Base-by-base conservation (phyloP, 257 asterid genomes). In the Parsonsia alboflavescens region DNA sequence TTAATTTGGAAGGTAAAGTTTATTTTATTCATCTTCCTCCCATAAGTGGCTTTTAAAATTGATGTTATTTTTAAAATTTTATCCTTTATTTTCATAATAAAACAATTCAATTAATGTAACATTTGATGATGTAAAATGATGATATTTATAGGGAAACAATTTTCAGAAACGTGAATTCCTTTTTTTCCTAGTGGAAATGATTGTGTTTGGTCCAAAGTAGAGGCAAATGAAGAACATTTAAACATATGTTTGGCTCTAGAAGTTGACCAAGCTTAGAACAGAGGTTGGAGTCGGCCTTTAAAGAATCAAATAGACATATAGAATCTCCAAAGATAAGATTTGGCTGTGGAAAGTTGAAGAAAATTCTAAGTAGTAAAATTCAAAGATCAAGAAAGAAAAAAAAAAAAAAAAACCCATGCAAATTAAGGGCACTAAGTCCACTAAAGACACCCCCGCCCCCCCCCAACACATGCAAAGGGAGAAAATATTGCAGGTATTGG, bases 1-100 rank as follows among this genome's bases (percentile, higher is more conserved):
- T 73, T 93, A 74, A 84, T 93, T 7, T 90, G 98, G 98, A 93
- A 93, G 98, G 98, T 93, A 89, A 81, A 52, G 65, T 22, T 73
- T 68, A 50, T 49, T 1, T 13, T n/a, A n/a, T n/a, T n/a, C n/a
- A n/a, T n/a, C n/a, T n/a, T n/a, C n/a, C n/a, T n/a, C n/a, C n/a
- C n/a, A n/a, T n/a, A n/a, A n/a, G n/a, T n/a, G n/a, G n/a, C n/a
- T n/a, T n/a, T n/a, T n/a, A n/a, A n/a, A n/a, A n/a, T n/a, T n/a
- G n/a, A n/a, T n/a, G n/a, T n/a, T n/a, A n/a, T n/a, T n/a, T n/a
- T n/a, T n/a, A n/a, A n/a, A n/a, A n/a, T n/a, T 33, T 33, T 33
- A 1, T 33, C 39, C 39, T 33, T 1, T 1, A 33, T 33, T 33
- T 33, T 33, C 39, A 33, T 1, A 33, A 33, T 33, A 33, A 33